A percentile compares a stretch with the other conserved stretches of the same genome.
phyloP scores from a whole-genome alignment of 2,329 filamentous ascomycete species.

The Orbilia javanica region DNA sequence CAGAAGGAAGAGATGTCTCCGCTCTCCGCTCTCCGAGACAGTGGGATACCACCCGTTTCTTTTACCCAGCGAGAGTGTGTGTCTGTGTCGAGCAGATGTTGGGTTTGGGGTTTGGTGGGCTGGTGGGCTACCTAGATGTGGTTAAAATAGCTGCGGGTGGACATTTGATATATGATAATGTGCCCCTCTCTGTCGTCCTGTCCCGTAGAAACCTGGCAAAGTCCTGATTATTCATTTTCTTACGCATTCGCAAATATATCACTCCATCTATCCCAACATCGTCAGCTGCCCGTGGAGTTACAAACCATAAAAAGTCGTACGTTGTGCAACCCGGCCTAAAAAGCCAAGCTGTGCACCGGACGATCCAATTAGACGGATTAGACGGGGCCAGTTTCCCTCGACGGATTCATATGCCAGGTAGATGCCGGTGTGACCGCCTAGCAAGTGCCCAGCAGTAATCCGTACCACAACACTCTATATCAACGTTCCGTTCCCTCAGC shows the following conservation, averaged over 20 bases:
- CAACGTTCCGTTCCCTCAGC: slow-evolving; percentile 34
- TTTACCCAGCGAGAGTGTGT: background rate
- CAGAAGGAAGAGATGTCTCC: slow-evolving; percentile 31
- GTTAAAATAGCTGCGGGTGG: no score
- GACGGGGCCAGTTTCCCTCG: slow-evolving; percentile 14
- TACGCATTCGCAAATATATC: background rate
- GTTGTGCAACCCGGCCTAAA: slow-evolving; percentile 33
- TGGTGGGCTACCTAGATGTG: background rate
- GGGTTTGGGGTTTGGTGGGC: background rate
- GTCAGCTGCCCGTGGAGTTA: slow-evolving; percentile 16
- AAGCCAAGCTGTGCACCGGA: slow-evolving; percentile 38
- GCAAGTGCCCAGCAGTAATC: slow-evolving; percentile 44
- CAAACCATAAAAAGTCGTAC: background rate
- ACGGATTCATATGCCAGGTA: slow-evolving; percentile 30
- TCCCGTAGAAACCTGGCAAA: background rate
- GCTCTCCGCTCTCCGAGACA: slow-evolving; percentile 32
- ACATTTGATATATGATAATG: slow-evolving; percentile 15
- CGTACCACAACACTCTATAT: slow-evolving; percentile 55
- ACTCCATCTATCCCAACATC: slow-evolving; percentile 5
- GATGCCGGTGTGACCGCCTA: slow-evolving; percentile 45
- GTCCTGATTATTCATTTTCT: slow-evolving; percentile 4
- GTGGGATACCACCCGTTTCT: slow-evolving; percentile 9
- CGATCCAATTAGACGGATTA: slow-evolving; percentile 47
- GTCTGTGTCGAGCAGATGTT: background rate
- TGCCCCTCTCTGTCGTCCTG: background rate